A percentile compares a stretch with the other conserved stretches of the same genome.
Evolutionary conservation across 371 early-diverging fungal species (phyloP).

Genomic region (Actinomortierella wolfii): DNA sequence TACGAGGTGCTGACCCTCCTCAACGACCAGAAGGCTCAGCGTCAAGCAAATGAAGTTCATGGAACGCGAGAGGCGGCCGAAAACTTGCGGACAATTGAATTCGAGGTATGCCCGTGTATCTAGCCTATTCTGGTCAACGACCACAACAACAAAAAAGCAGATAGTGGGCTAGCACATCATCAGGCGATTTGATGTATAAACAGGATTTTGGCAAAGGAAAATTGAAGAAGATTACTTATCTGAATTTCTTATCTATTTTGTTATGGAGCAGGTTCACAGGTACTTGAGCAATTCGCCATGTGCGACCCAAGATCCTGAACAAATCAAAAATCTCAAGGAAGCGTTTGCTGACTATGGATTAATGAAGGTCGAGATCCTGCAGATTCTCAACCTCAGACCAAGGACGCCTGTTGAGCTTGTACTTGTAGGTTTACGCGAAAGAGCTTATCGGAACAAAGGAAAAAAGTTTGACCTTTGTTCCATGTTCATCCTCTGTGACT

Average conservation of each 20-base stretch:
- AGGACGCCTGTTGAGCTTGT: slow-evolving; percentile 31
- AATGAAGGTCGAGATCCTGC: slow-evolving; percentile 41
- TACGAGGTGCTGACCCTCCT: slow-evolving; percentile 46
- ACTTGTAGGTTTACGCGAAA: slow-evolving; percentile 19
- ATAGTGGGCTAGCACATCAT: no score
- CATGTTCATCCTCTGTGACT: no score
- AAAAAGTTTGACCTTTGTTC: no score
- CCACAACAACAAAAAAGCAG: neutral
- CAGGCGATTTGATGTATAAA: no score
- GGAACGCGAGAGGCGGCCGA: slow-evolving; percentile 37
- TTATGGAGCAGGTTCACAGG: slow-evolving; percentile 28
- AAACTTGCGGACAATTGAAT: slow-evolving; percentile 46
- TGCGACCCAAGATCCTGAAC: slow-evolving; percentile 31
- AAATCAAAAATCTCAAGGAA: slow-evolving; percentile 23
- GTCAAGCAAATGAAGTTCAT: slow-evolving; percentile 38
- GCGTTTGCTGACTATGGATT: slow-evolving; percentile 20
- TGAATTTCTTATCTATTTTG: neutral
- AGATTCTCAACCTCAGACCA: slow-evolving; percentile 44
- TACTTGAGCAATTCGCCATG: slow-evolving; percentile 33
- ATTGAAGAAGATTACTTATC: no score
- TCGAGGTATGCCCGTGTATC: slow-evolving; percentile 31
- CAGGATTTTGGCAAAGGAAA: no score
- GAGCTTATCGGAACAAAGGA: no score
- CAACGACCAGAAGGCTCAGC: slow-evolving; percentile 44
- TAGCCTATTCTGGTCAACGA: neutral